Percentiles rank a stretch among this genome's conserved stretches.
Conservation (phyloP, 2,329 filamentous ascomycete species). For the Paradendryphiella salina region DNA sequence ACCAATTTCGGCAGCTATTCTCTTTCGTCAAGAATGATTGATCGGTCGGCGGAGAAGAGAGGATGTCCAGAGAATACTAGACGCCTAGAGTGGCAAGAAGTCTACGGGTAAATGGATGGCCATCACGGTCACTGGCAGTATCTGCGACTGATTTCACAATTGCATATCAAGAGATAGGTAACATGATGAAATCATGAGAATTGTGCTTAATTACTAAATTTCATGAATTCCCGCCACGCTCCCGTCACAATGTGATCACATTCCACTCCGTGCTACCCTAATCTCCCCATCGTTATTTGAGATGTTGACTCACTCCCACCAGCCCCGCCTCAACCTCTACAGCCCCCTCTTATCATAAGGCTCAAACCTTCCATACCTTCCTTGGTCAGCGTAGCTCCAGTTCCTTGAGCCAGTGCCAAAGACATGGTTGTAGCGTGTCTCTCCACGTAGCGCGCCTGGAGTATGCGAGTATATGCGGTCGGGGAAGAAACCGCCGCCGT, state of each 20-base stretch:
- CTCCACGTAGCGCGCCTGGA: background rate
- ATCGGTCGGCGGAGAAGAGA: background rate
- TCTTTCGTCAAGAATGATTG: conserved; percentile 13
- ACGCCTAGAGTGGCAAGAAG: no score
- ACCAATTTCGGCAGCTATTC: conserved; percentile 13
- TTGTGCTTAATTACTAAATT: no score
- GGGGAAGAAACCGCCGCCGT: conserved; percentile 2
- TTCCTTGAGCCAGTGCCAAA: background rate
- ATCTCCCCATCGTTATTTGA: no score
- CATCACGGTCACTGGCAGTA: background rate
- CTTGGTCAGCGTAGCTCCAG: conserved; percentile 7
- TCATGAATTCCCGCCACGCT: no score
- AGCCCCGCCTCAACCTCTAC: background rate
- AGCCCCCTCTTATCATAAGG: conserved; percentile 3
- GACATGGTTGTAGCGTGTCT: conserved; percentile 3
- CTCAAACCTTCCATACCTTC: conserved; percentile 6
- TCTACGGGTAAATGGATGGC: background rate
- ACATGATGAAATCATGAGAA: background rate
- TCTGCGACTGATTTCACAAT: background rate
- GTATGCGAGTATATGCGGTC: conserved; percentile 8
- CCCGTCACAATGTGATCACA: no score
- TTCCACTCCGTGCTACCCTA: no score
- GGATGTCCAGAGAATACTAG: background rate
- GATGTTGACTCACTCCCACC: background rate
- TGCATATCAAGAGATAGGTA: background rate